Evolutionary conservation across 202 grass and related monocot species (phyloP).

Genomic region (Carex arenaria): DNA sequence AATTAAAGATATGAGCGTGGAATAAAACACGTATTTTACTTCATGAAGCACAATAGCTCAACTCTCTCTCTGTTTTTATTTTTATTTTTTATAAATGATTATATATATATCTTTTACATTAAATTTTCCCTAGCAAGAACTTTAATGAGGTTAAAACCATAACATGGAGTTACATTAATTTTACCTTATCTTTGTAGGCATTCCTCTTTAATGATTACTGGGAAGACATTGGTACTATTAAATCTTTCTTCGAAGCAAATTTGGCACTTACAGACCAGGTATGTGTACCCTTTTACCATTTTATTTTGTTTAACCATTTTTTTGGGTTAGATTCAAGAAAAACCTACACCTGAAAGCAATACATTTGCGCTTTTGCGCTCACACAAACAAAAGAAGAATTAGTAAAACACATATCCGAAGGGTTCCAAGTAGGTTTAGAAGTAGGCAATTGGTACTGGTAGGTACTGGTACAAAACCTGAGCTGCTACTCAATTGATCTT

Average conservation of each 20-base stretch:
- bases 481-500: background rate
- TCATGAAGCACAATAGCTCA: too few relatives aligned
- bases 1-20: too few relatives aligned
- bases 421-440: background rate
- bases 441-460: background rate
- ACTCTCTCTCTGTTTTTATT: too few relatives aligned
- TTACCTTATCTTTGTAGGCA: slow-evolving; percentile 39
- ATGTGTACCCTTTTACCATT: slow-evolving; percentile 1
- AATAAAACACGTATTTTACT: too few relatives aligned
- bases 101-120: background rate
- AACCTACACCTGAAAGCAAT: background rate
- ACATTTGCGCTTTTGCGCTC: too few relatives aligned
- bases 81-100: too few relatives aligned
- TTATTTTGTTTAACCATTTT: slow-evolving; percentile 4
- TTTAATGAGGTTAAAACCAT: background rate
- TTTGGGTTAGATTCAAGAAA: background rate
- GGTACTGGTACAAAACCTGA: background rate
- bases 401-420: background rate
- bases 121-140: background rate
- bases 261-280: slow-evolving; percentile 78
- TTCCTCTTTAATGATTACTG: slow-evolving; percentile 97
- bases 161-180: background rate
- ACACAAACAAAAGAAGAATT: too few relatives aligned
- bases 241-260: slow-evolving; percentile 95
- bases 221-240: slow-evolving; percentile 98